phyloP scores from a whole-genome alignment of 306 rosid species.

The Prunus armeniaca region DNA sequence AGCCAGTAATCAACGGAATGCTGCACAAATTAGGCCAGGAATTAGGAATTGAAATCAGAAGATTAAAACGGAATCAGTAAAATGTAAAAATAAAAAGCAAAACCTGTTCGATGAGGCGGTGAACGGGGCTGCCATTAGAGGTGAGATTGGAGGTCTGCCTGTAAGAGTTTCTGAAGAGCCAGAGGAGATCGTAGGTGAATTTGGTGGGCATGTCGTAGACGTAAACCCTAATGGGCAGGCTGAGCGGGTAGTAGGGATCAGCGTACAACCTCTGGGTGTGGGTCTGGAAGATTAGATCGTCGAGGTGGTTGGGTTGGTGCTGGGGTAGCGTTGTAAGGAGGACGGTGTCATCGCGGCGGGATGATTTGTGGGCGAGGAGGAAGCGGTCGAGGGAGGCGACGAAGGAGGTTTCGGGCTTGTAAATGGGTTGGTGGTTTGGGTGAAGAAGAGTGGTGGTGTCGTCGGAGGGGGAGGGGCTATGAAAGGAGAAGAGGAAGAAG shows the following conservation, averaged over 20 bases:
- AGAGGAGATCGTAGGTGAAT: conserved; percentile 77
- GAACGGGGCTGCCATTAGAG: conserved; percentile 96
- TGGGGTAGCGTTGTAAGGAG: not conserved
- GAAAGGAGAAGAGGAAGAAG: conserved; percentile 37
- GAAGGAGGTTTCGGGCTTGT: conserved; percentile 57
- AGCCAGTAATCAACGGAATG: conserved; percentile 95
- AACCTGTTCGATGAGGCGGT: conserved; percentile 93
- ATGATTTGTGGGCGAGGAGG: conserved; percentile 50
- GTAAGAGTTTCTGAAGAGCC: conserved; percentile 59
- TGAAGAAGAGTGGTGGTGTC: not conserved
- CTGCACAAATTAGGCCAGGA: conserved; percentile 30
- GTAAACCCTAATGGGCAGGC: conserved; percentile 63
- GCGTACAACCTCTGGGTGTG: conserved; percentile 34
- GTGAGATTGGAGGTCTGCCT: conserved; percentile 75
- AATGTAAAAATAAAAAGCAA: not conserved
- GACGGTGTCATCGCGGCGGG: conserved; percentile 2
- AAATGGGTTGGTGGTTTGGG: conserved; percentile 8
- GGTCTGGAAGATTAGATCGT: conserved; percentile 29
- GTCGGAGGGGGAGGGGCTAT: conserved; percentile 14
- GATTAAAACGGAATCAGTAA: not conserved
- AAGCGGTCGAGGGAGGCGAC: conserved; percentile 68
- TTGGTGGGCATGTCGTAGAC: conserved; percentile 85
- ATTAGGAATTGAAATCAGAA: not conserved
- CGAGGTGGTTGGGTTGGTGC: conserved; percentile 30
- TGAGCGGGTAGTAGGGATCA: conserved; percentile 51